Conservation (phyloP, 495 filamentous ascomycete species). For the Terfezia boudieri region DNA sequence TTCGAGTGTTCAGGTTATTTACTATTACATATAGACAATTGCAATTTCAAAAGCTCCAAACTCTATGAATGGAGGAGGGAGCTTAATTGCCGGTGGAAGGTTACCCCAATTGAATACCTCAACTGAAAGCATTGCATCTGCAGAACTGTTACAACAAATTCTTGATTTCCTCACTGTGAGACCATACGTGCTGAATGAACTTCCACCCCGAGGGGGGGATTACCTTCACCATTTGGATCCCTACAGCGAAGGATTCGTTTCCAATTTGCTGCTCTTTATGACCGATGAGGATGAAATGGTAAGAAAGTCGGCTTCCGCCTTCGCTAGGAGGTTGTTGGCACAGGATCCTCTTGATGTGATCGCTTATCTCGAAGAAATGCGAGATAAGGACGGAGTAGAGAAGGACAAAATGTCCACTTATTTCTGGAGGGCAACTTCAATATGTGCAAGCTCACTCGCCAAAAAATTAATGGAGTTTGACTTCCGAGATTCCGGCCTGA, state of each 20-base stretch:
- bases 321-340: constrained; percentile 11
- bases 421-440: constrained; percentile 17
- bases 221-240: not conserved
- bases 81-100: constrained; percentile 1
- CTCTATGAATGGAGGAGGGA: not conserved
- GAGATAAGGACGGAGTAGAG: not conserved
- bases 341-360: constrained; percentile 15
- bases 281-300: constrained; percentile 18
- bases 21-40: constrained; percentile 9
- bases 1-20: not conserved
- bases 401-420: constrained; percentile 11
- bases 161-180: constrained; percentile 17
- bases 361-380: constrained; percentile 3
- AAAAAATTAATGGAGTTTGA: constrained; percentile 18
- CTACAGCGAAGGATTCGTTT: not conserved
- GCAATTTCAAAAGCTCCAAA: constrained; percentile 5
- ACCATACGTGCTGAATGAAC: constrained; percentile 9
- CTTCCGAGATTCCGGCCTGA: constrained; percentile 14
- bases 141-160: constrained; percentile 16
- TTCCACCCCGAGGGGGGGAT: not conserved
- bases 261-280: constrained; percentile 11
- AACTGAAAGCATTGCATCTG: constrained; percentile 14
- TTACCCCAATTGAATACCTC: constrained; percentile 13
- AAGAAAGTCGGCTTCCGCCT: constrained; percentile 13
- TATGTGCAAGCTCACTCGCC: constrained; percentile 12